A percentile compares a stretch with the other conserved stretches of the same genome.
phyloP scores from a whole-genome alignment of 2,329 filamentous ascomycete genomes.

The Tetracladium maxilliforme region DNA sequence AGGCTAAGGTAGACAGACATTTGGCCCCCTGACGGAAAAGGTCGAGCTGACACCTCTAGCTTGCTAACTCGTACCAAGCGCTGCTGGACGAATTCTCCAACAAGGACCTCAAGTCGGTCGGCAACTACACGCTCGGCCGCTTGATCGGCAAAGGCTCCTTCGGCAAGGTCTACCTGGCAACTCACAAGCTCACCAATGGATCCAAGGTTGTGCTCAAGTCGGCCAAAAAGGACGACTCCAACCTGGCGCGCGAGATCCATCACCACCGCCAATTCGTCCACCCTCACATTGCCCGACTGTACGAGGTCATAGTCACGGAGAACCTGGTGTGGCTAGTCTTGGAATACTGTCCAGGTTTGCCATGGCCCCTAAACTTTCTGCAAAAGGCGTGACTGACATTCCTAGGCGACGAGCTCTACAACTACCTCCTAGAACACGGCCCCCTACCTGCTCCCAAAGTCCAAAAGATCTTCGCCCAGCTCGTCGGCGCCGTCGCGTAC shows the following conservation, averaged over 20 bases:
- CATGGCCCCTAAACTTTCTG: no score
- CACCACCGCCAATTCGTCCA: slow-evolving; percentile 97
- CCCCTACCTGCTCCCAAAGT: slow-evolving; percentile 74
- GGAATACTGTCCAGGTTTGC: slow-evolving; percentile 82
- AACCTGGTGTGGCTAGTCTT: slow-evolving; percentile 88
- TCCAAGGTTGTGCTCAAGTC: slow-evolving; percentile 99
- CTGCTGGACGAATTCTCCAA: slow-evolving; percentile 94
- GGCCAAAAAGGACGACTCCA: slow-evolving; percentile 88
- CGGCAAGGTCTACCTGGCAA: slow-evolving; percentile 92
- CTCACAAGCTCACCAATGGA: slow-evolving; percentile 95
- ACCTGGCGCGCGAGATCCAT: slow-evolving; percentile 93
- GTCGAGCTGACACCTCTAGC: slow-evolving; percentile 38
- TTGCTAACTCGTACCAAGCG: slow-evolving; percentile 93
- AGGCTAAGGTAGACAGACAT: slow-evolving; percentile 35
- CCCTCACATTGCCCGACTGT: slow-evolving; percentile 88
- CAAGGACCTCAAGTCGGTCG: slow-evolving; percentile 79
- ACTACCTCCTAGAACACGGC: slow-evolving; percentile 81
- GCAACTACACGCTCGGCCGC: slow-evolving; percentile 83
- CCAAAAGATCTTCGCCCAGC: slow-evolving; percentile 88
- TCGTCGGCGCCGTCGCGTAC: slow-evolving; percentile 88
- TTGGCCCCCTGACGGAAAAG: slow-evolving; percentile 6
- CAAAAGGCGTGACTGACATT: slow-evolving; percentile 13
- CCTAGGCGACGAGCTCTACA: slow-evolving; percentile 87
- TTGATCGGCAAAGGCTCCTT: slow-evolving; percentile 97
- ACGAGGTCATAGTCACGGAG: slow-evolving; percentile 97